Percentiles rank a stretch among this genome's conserved stretches.
Conservation (phyloP, 2,329 filamentous ascomycete genomes). For the Penicillium janthinellum region DNA sequence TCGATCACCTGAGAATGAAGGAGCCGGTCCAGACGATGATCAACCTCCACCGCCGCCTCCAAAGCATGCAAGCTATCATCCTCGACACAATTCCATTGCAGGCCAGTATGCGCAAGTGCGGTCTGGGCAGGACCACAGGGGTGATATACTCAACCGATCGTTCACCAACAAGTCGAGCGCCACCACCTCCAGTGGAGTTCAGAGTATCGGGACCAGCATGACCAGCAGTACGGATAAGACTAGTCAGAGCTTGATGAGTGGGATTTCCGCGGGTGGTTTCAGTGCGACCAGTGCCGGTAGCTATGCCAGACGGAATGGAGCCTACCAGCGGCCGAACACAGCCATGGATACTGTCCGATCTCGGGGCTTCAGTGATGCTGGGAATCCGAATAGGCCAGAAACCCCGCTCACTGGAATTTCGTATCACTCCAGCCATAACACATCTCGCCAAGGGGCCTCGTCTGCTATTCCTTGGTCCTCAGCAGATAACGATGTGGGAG, state of each 20-base stretch:
- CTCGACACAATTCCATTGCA: constrained; percentile 47
- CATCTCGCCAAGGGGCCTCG: constrained; percentile 58
- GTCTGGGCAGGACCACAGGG: constrained; percentile 72
- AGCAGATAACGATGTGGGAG: constrained; percentile 53
- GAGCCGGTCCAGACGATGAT: constrained; percentile 54
- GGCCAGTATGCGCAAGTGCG: constrained; percentile 41
- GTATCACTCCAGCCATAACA: constrained; percentile 84
- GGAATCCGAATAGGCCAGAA: constrained; percentile 47
- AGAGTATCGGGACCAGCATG: constrained; percentile 65
- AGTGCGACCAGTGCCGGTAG: constrained; percentile 96
- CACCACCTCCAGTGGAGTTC: constrained; percentile 72
- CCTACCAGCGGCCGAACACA: constrained; percentile 48
- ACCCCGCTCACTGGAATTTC: constrained; percentile 73
- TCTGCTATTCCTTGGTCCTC: constrained; percentile 65
- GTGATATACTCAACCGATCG: constrained; percentile 70
- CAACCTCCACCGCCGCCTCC: constrained; percentile 65
- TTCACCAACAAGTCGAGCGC: constrained; percentile 86
- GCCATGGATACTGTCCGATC: constrained; percentile 44
- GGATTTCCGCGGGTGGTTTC: constrained; percentile 82
- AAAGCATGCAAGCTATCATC: constrained; percentile 50
- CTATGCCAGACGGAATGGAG: constrained; percentile 68
- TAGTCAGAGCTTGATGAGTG: constrained; percentile 88
- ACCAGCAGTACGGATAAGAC: constrained; percentile 76
- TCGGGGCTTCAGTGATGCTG: constrained; percentile 42
- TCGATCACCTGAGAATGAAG: constrained; percentile 48